Evolutionary conservation across 2,329 filamentous ascomycete genomes (phyloP), one percentile per base, ranked within the genome.

Genomic region (Davidsoniella australis): DNA sequence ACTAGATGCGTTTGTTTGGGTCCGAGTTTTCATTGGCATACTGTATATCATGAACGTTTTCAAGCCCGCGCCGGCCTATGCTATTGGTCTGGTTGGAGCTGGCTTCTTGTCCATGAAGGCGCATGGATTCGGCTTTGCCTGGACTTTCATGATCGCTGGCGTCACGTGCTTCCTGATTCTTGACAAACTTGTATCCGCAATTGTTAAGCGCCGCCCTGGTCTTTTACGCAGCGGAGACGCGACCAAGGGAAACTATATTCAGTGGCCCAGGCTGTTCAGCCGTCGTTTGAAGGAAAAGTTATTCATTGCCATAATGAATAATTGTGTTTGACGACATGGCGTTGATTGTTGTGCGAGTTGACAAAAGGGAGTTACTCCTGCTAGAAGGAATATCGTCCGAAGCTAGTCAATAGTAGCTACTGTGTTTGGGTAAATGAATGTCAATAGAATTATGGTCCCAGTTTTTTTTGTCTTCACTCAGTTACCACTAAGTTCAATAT

Each of bases 1-100:
- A 12, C 43, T 52, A 10, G 50, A 52, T 18, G 14, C 36, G 3
- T 52, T 52, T 16, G 29, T 52, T 14, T 52, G 50, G 46, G 50
- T 52, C 9, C 46, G 46, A 9, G 39, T 49, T 5, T 46, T 45
- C 16, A 46, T 52, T 5, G 45, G 37, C 12, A 6, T 46, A 14
- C 38, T 41, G 9, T 3, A 26, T n/a, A 12, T 45, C 16, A 12
- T 20, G 2, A 36, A 24, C 36, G n/a, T 36, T 3, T 12, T 33
- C 14, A 23, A 33, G 16, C 38, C 24, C 20, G 24, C 50, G 2
- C 39, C 41, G 26, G 16, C 42, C 2, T 52, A 52, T 39, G 37
- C 46, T 23, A 17, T 49, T 17, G 46, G 46, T 16, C 20, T 52
- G 16, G 46, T 46, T 16, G 7, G 41, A 3, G 48, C 50, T 9